phyloP scores from a whole-genome alignment of 1,139 yeast species.

The Suhomyces wounanorum region DNA sequence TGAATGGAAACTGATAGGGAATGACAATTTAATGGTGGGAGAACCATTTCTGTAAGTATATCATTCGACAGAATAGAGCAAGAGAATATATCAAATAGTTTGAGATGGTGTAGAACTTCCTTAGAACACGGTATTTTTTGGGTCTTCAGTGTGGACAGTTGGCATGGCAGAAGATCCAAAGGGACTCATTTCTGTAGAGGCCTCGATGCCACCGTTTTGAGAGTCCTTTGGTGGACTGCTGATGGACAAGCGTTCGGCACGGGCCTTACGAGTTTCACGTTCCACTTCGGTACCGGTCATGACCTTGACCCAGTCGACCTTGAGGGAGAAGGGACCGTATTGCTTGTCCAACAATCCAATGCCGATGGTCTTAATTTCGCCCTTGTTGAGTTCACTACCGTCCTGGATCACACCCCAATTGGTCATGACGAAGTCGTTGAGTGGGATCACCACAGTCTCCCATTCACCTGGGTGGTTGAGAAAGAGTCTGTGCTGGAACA shows the following conservation, averaged over 20 bases:
- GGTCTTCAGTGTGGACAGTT: slow-evolving; percentile 26
- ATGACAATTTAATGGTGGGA: neutral
- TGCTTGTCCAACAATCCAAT: slow-evolving; percentile 78
- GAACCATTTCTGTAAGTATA: neutral
- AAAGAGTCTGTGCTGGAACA: slow-evolving; percentile 80
- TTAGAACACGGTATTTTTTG: slow-evolving; percentile 36
- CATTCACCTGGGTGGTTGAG: slow-evolving; percentile 74
- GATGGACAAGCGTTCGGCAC: slow-evolving; percentile 30
- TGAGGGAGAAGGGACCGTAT: slow-evolving; percentile 73
- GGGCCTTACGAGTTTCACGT: slow-evolving; percentile 36
- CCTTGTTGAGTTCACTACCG: slow-evolving; percentile 59
- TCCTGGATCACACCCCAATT: slow-evolving; percentile 82
- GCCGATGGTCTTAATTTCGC: slow-evolving; percentile 72
- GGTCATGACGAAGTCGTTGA: slow-evolving; percentile 78
- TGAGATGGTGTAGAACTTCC: neutral
- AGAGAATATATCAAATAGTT: neutral
- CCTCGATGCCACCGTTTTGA: slow-evolving; percentile 21
- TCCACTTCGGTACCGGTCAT: slow-evolving; percentile 58
- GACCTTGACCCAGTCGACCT: slow-evolving; percentile 74
- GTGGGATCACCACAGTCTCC: slow-evolving; percentile 81
- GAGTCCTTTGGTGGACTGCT: slow-evolving; percentile 13
- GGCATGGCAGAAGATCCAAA: slow-evolving; percentile 24
- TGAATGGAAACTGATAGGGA: neutral
- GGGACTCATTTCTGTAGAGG: slow-evolving; percentile 23
- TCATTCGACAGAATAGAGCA: neutral